Base-by-base conservation (phyloP, 371 early-diverging fungal genomes). In the Chytridiales sp. region DNA sequence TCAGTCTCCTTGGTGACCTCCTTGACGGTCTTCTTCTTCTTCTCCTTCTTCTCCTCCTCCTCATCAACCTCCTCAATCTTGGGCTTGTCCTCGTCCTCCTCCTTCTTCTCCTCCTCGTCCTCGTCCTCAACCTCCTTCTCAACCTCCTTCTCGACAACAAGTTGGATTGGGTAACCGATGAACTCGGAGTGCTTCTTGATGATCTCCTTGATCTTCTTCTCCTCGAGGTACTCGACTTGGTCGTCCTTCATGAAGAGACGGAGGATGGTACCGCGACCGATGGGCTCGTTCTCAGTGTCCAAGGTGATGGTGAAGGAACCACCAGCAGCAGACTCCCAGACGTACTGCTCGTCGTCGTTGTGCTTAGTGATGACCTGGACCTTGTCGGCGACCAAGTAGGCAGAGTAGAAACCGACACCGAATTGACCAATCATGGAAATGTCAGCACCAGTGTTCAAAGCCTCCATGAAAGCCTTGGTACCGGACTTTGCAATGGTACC, bases 331-430 rank as follows among this genome's bases (percentile, higher is more conserved):
- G 93, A 92, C 77, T 88, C 89, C 96, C 96, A 97, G 62, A 93
- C 82, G 86, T 93, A 91, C 75, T 92, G 90, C 76, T 86, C 87
- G 78, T 94, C 94, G 72, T 92, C 88, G 72, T 92, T 93, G 85
- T 92, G 86, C 87, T 93, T 96, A 68, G 95, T 90, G 77, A 95
- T 87, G 61, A 97, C 94, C 73, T 89, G 82, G 50, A 97, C 97
- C 73, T 84, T 85, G 77, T 95, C 93, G 60, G 98, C 96, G 65
- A 95, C 93, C 50, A 97, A 82, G 84, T 94, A 97, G 53, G 93
- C 91, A 49, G 95, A 92, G 87, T 96, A 97, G 90, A 97, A 96
- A 75, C 98, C 98, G 61, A 97, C 92, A 88, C 98, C 98, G 78
- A 97, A 97, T 79, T 97, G 98, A 66, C 97, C 98, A 77, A 97